phyloP scores from a whole-genome alignment of 2,329 filamentous ascomycete species.

The Xylariaceae sp. region DNA sequence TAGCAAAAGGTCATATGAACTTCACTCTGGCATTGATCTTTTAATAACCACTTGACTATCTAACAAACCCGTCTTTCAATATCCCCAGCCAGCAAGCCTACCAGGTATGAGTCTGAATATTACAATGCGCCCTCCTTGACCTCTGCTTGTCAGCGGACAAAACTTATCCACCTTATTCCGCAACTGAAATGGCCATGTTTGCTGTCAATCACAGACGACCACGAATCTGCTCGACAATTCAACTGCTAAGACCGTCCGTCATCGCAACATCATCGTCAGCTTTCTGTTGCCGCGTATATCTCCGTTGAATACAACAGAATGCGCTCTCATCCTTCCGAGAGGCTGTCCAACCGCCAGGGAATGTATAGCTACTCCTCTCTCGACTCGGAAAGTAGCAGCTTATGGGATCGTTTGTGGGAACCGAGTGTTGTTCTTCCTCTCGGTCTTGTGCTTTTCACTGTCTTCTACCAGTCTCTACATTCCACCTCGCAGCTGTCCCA shows the following conservation, averaged over 20 bases:
- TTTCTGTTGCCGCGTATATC: conserved; percentile 10
- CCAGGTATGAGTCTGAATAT: not conserved
- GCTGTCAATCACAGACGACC: conserved; percentile 11
- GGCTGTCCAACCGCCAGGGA: conserved; percentile 26
- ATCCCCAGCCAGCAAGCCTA: not conserved
- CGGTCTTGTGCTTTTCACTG: conserved; percentile 30
- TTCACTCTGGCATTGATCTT: too few species aligned
- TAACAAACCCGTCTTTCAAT: too few species aligned
- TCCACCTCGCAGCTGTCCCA: conserved; percentile 23
- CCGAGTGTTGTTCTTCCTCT: conserved; percentile 33
- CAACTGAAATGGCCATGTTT: conserved; percentile 20
- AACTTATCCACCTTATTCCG: conserved; percentile 1
- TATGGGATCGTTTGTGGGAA: conserved; percentile 32
- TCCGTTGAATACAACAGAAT: conserved; percentile 28
- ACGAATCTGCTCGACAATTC: not conserved
- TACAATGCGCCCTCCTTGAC: conserved; percentile 3
- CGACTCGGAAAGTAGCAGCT: conserved; percentile 16
- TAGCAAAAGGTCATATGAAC: too few species aligned
- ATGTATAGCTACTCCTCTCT: conserved; percentile 21
- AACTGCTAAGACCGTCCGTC: conserved; percentile 1
- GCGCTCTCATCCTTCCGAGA: conserved; percentile 32
- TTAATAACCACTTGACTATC: too few species aligned
- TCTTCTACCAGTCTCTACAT: conserved; percentile 33
- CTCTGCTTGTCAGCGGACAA: conserved; percentile 2
- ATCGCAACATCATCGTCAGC: not conserved